A percentile compares a stretch with the other conserved stretches of the same genome.
Conservation (phyloP, 2,329 filamentous ascomycete genomes). For the Ascocoryne sarcoides region DNA sequence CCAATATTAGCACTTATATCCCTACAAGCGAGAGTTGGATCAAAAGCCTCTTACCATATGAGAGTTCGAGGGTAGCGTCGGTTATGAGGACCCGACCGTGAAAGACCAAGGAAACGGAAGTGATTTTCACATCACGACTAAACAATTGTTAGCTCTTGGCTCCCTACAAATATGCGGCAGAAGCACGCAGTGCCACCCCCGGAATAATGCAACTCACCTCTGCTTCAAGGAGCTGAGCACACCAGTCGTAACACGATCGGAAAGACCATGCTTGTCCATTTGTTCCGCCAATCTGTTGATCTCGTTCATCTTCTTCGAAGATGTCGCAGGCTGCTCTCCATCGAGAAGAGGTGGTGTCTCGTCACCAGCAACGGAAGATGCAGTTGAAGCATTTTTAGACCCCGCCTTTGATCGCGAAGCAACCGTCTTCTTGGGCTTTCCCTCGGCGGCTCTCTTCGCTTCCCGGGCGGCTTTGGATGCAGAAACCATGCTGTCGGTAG, state of each 20-base stretch:
- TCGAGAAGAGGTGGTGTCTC: constrained; percentile 54
- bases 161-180: too few relatives aligned
- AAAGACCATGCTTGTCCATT: constrained; percentile 92
- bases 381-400: constrained; percentile 55
- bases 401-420: constrained; percentile 56
- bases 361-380: constrained; percentile 63
- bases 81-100: constrained; percentile 94
- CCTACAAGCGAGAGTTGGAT: too few relatives aligned
- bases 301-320: constrained; percentile 64
- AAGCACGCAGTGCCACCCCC: too few relatives aligned
- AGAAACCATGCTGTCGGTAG: constrained; percentile 49
- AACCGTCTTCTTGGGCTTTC: constrained; percentile 70
- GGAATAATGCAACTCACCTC: too few relatives aligned
- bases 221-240: constrained; percentile 77
- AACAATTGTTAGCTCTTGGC: too few relatives aligned
- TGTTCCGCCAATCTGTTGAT: constrained; percentile 84
- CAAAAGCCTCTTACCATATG: too few relatives aligned
- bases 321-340: constrained; percentile 58
- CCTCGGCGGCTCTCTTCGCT: constrained; percentile 62
- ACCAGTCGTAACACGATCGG: constrained; percentile 96
- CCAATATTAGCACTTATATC: too few relatives aligned
- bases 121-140: constrained; percentile 97
- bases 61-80: constrained; percentile 88
- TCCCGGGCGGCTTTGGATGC: constrained; percentile 64
- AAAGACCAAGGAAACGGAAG: constrained; percentile 86